Conservation (phyloP, 2,329 filamentous ascomycete species). For the Alternaria infectoria region DNA sequence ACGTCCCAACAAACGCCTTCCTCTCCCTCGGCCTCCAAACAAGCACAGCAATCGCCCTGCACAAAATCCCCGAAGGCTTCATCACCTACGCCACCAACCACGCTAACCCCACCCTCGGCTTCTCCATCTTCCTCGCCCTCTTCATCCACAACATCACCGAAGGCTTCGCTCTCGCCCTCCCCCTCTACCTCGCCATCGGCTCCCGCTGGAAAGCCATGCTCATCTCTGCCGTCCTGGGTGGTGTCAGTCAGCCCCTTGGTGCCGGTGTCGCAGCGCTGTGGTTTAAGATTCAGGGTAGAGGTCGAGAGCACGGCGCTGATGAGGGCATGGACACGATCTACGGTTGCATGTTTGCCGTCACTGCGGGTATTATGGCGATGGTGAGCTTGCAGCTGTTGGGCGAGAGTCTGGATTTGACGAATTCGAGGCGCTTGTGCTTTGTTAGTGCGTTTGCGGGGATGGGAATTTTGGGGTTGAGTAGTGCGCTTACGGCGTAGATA, state of each 20-base stretch:
- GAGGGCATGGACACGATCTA: constrained; percentile 68
- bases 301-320: constrained; percentile 51
- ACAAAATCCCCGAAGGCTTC: constrained; percentile 88
- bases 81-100: constrained; percentile 98
- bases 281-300: constrained; percentile 73
- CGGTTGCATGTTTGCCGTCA: constrained; percentile 83
- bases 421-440: constrained; percentile 78
- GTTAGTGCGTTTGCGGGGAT: constrained; percentile 85
- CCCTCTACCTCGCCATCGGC: constrained; percentile 87
- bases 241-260: constrained; percentile 84
- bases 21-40: constrained; percentile 95
- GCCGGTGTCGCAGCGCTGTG: constrained; percentile 83
- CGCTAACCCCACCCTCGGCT: constrained; percentile 84
- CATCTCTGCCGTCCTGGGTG: constrained; percentile 83
- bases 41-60: constrained; percentile 89
- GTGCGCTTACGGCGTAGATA: constrained; percentile 82
- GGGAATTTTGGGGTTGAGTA: constrained; percentile 83
- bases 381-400: constrained; percentile 89
- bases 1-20: constrained; percentile 93
- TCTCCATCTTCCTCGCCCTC: constrained; percentile 91
- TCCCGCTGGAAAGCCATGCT: constrained; percentile 82
- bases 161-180: constrained; percentile 91
- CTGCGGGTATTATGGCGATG: constrained; percentile 93
- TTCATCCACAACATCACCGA: constrained; percentile 99
- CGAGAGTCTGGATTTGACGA: constrained; percentile 82